Evolutionary conservation across 176 grass and related monocot genomes (phyloP), one percentile per base, ranked within the genome.

Genomic region (Thalia dealbata): DNA sequence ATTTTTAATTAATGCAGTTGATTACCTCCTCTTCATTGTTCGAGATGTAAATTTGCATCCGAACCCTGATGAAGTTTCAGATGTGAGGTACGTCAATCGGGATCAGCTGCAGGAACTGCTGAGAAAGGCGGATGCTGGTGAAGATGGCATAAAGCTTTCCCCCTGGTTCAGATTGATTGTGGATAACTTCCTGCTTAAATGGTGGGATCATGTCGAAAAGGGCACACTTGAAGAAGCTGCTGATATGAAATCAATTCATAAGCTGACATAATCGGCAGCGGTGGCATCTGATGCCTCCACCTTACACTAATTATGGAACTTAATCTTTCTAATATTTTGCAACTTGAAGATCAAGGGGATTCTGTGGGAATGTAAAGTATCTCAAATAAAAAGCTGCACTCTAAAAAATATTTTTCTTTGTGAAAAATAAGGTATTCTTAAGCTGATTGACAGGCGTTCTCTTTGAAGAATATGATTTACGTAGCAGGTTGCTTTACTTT

Each of bases 221-320:
- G 90, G 83, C 61, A 93, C 87, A 2, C 87, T 99, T 21, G 8
- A 55, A 3, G 79, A 99, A 56, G 85, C 76, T 14, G 85, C 82
- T 12, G 87, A 93, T 74, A 93, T 99, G 95, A 62, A 99, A 78
- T 88, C 95, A 71, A 99, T 99, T 87, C 85, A 99, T 80, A 93
- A 84, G 85, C 77, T 93, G 67, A 92, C 48, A 11, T 72, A 72
- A 22, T 32, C 12, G 29, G 18, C 4, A 65, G 25, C 11, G 45
- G 45, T 48, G 45, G 6, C 11, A 13, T 48, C 45, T 48, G 11
- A 48, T 48, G 45, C 45, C 45, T 48, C 45, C 6, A 48, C 32
- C 1, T 4, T 38, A 4, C 32, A 38, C 3, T 38, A 38, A 38
- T 38, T 38, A 38, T 38, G 32, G 32, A 38, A 38, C 32, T 38